phyloP scores from a whole-genome alignment of 108 stramenopile species.

The Thalassiosira profunda region DNA sequence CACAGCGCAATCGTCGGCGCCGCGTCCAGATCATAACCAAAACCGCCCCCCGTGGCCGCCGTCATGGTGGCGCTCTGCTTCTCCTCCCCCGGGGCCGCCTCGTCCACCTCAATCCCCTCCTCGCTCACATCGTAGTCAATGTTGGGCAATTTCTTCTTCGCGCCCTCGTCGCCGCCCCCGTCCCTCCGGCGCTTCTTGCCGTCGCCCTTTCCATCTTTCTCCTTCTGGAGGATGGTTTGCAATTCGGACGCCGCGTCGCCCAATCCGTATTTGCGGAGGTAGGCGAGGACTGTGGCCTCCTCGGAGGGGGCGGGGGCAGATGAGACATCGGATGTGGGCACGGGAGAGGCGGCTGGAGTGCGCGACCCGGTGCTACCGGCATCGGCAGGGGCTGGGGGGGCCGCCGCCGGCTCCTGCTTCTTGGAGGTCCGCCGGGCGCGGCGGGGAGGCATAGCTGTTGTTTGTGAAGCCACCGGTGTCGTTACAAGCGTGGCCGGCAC shows the following conservation, averaged over 20 bases:
- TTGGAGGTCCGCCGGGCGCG: too few species aligned
- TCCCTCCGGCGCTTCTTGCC: neutral
- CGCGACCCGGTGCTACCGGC: too few species aligned
- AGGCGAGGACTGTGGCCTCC: slow-evolving; percentile 72
- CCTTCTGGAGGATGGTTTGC: slow-evolving; percentile 17
- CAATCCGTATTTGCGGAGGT: slow-evolving; percentile 74
- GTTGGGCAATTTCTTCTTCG: slow-evolving; percentile 19
- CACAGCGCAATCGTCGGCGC: slow-evolving; percentile 77
- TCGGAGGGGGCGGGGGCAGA: too few species aligned
- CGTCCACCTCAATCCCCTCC: slow-evolving; percentile 9
- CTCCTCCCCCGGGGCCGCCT: neutral
- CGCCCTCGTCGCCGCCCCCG: neutral
- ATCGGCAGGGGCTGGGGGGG: too few species aligned
- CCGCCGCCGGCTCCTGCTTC: too few species aligned
- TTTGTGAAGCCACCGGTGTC: too few species aligned
- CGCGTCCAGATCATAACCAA: slow-evolving; percentile 85
- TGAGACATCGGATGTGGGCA: slow-evolving; percentile 45
- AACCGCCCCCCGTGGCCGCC: slow-evolving; percentile 72
- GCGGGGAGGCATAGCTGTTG: too few species aligned
- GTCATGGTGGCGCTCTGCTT: slow-evolving; percentile 18
- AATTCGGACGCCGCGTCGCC: slow-evolving; percentile 63
- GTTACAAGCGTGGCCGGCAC: too few species aligned
- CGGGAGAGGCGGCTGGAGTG: slow-evolving; percentile 78
- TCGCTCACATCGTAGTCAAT: slow-evolving; percentile 30
- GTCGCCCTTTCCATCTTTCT: neutral